phyloP scores from a whole-genome alignment of 2,329 filamentous ascomycete genomes.

The Fusarium nematophilum region DNA sequence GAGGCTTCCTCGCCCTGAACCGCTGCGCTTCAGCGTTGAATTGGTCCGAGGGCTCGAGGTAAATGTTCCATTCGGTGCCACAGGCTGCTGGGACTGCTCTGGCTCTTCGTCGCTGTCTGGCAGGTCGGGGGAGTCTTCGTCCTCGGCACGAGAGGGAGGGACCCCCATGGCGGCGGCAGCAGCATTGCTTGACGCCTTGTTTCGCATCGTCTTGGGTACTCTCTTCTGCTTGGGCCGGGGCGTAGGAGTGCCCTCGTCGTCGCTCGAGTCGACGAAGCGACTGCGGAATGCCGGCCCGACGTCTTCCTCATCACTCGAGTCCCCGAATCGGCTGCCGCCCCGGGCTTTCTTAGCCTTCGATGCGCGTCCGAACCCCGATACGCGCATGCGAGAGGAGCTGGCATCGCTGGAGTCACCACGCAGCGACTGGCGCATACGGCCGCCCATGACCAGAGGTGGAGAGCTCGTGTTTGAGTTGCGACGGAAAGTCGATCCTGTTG shows the following conservation, averaged over 20 bases:
- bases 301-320: constrained; percentile 76
- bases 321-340: constrained; percentile 72
- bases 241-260: constrained; percentile 61
- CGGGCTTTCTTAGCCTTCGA: constrained; percentile 46
- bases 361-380: constrained; percentile 57
- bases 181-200: constrained; percentile 44
- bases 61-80: constrained; percentile 5
- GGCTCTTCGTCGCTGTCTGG: constrained; percentile 68
- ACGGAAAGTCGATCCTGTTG: constrained; percentile 66
- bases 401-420: constrained; percentile 55
- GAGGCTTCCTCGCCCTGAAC: constrained; percentile 56
- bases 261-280: constrained; percentile 79
- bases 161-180: constrained; percentile 52
- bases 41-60: constrained; percentile 33
- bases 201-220: constrained; percentile 49
- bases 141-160: constrained; percentile 57
- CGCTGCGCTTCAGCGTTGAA: constrained; percentile 52
- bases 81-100: constrained; percentile 31
- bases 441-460: constrained; percentile 50
- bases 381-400: constrained; percentile 51
- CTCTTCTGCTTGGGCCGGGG: constrained; percentile 46
- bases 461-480: constrained; percentile 52
- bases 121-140: constrained; percentile 66
- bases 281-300: constrained; percentile 53
- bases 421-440: constrained; percentile 59